Evolutionary conservation across 2,329 filamentous ascomycete species (phyloP), one percentile per base, ranked within the genome.

Genomic region (Colletotrichum musae): DNA sequence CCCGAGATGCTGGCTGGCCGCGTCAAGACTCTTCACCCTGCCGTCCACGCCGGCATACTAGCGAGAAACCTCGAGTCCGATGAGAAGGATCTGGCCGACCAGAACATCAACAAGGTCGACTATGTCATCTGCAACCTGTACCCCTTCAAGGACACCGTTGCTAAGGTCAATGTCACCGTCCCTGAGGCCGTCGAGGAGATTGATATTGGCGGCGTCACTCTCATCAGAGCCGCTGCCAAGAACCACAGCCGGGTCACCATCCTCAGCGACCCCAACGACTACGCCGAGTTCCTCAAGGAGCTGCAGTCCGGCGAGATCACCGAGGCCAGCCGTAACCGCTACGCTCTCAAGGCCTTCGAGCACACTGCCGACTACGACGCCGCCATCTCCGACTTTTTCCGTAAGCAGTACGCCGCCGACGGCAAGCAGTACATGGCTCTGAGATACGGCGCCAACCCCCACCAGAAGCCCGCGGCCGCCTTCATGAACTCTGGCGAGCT

Each of bases 71-170:
- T 98, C 74, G 94, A 93, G 74, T 95, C 95, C 15, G 96, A 99
- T 83, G 94, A 98, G 84, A 97, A 97, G 83, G 96, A 99, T 79
- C 91, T 99, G 58, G 94, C 94, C 59, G 93, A 96, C 81, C 94
- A 97, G 84, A 96, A 94, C 83, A 97, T 97, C 80, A 89, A 93
- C 85, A 97, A 97, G 85, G 94, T 97, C 70, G 94, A 97, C 88
- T 97, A 92, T 76, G 94, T 97, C 75, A 92, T 99, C 80, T 98
- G 96, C 92, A 99, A 99, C 85, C 89, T 99, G 64, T 98, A 99
- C 83, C 96, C 96, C 13, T 99, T 99, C 91, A 98, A 98, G 86
- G 95, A 98, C 80, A 99, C 96, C 39, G 91, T 99, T 75, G 93
- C 94, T 76, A 97, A 98, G 88, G 91, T 97, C 85, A 97, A 97